Percentiles rank a stretch among this genome's conserved stretches.
Conservation (phyloP, 257 asterid genomes). For the Rhazya stricta region DNA sequence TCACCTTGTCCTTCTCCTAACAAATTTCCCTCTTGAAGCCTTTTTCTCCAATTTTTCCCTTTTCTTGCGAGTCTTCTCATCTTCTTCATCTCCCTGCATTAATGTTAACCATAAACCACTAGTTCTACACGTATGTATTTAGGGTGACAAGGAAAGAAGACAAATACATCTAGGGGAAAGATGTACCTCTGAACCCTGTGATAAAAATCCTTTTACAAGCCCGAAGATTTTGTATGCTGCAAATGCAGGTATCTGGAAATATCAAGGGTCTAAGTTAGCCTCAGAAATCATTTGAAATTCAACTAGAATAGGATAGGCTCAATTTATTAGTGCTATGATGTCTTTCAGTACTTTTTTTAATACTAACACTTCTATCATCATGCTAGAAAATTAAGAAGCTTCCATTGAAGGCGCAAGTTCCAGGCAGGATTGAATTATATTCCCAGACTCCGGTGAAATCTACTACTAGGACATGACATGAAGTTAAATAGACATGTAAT, state of each 20-base stretch:
- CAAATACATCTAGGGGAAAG: neutral
- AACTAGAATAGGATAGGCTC: neutral
- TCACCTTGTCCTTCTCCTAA: constrained; percentile 16
- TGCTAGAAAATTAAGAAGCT: neutral
- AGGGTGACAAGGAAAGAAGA: neutral
- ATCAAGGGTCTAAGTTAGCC: constrained; percentile 1
- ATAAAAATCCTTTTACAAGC: constrained; percentile 67
- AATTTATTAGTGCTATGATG: neutral
- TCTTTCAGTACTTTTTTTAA: neutral
- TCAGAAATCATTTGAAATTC: neutral
- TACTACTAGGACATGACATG: neutral
- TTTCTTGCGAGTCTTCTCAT: constrained; percentile 77
- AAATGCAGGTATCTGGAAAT: constrained; percentile 75
- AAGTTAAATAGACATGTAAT: neutral
- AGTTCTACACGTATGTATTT: neutral
- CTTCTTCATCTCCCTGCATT: constrained; percentile 53
- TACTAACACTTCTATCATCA: neutral
- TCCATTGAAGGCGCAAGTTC: neutral
- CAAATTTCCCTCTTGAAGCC: constrained; percentile 78
- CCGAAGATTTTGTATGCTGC: constrained; percentile 81
- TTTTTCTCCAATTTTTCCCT: constrained; percentile 91
- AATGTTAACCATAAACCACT: neutral
- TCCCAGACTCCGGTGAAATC: neutral
- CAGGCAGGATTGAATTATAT: neutral
- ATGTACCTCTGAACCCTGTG: constrained; percentile 70